Conservation (phyloP, 2,329 filamentous ascomycete species). For the Apiospora koreana region DNA sequence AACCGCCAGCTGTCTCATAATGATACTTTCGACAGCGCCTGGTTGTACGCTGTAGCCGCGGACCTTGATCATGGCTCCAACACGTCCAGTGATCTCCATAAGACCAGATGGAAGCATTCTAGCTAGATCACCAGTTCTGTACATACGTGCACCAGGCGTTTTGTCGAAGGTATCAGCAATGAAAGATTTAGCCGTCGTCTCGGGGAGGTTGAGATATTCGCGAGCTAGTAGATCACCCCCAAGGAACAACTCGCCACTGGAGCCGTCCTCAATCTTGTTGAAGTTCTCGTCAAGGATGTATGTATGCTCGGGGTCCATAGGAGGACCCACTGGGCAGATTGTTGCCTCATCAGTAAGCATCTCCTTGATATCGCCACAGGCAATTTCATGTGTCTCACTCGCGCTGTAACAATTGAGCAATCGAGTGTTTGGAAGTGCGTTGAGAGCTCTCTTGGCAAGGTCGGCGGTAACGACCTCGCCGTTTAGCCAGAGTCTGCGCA, state of each 20-base stretch:
- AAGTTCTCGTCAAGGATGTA: slow-evolving; percentile 74
- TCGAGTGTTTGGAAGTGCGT: slow-evolving; percentile 67
- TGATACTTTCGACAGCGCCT: slow-evolving; percentile 73
- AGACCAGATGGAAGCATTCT: slow-evolving; percentile 66
- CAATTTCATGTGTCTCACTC: slow-evolving; percentile 80
- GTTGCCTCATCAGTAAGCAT: slow-evolving; percentile 64
- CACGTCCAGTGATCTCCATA: slow-evolving; percentile 74
- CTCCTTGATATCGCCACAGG: slow-evolving; percentile 71
- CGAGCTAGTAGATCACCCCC: slow-evolving; percentile 73
- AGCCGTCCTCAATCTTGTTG: slow-evolving; percentile 61
- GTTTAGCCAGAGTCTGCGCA: slow-evolving; percentile 77
- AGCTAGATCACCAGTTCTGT: slow-evolving; percentile 72
- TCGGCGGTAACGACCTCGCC: slow-evolving; percentile 82
- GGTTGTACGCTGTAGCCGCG: slow-evolving; percentile 78
- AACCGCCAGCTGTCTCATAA: slow-evolving; percentile 69
- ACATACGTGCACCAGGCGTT: slow-evolving; percentile 66
- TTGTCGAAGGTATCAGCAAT: slow-evolving; percentile 63
- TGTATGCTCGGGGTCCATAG: slow-evolving; percentile 65
- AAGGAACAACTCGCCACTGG: slow-evolving; percentile 72
- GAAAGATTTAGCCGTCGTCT: slow-evolving; percentile 75
- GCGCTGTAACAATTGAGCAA: slow-evolving; percentile 81
- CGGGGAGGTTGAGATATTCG: slow-evolving; percentile 78
- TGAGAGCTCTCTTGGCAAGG: slow-evolving; percentile 67
- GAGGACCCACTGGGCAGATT: slow-evolving; percentile 74
- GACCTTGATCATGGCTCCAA: slow-evolving; percentile 80